These are phyloP conservation scores for Mucor lusitanicus DNA, from an alignment of 371 early-diverging fungal genomes.

Conservation along the genomic window DNA sequence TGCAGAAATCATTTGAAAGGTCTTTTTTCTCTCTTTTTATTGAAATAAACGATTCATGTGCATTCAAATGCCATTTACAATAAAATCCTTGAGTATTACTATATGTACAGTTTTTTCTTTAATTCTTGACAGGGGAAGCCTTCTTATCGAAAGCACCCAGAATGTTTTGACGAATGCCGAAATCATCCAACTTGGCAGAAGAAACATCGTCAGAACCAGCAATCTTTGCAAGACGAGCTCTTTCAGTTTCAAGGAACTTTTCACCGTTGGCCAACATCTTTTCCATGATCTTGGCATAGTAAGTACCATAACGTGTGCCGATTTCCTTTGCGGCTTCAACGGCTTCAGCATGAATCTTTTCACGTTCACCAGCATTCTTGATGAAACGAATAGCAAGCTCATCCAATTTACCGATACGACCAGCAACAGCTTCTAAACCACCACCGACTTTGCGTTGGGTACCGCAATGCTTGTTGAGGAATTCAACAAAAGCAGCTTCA, in stretches of 20 bases:
- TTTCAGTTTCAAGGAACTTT: slow-evolving; percentile 66
- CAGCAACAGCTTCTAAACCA: slow-evolving; percentile 58
- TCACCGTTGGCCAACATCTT: slow-evolving; percentile 63
- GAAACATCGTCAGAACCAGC: slow-evolving; percentile 59
- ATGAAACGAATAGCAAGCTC: slow-evolving; percentile 66
- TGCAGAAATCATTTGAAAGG: neutral
- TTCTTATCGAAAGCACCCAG: slow-evolving; percentile 58
- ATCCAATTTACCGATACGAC: slow-evolving; percentile 73
- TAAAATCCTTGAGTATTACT: neutral
- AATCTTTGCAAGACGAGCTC: slow-evolving; percentile 72
- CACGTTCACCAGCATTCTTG: slow-evolving; percentile 38
- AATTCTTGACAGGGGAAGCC: slow-evolving; percentile 44
- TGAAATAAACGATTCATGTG: neutral
- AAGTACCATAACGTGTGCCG: slow-evolving; percentile 55
- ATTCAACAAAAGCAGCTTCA: slow-evolving; percentile 83
- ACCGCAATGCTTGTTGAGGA: slow-evolving; percentile 87
- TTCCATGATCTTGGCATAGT: slow-evolving; percentile 78
- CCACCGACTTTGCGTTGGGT: slow-evolving; percentile 84
- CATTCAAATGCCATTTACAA: neutral
- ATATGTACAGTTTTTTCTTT: slow-evolving; percentile 9
- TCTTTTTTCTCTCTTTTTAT: neutral
- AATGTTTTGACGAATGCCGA: slow-evolving; percentile 77
- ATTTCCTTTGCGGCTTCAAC: slow-evolving; percentile 30
- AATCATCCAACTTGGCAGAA: slow-evolving; percentile 70
- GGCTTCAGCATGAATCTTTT: slow-evolving; percentile 41